These are phyloP conservation scores for Cairneyella variabilis DNA, from an alignment of 495 filamentous ascomycete species.

Conservation along the genomic window DNA sequence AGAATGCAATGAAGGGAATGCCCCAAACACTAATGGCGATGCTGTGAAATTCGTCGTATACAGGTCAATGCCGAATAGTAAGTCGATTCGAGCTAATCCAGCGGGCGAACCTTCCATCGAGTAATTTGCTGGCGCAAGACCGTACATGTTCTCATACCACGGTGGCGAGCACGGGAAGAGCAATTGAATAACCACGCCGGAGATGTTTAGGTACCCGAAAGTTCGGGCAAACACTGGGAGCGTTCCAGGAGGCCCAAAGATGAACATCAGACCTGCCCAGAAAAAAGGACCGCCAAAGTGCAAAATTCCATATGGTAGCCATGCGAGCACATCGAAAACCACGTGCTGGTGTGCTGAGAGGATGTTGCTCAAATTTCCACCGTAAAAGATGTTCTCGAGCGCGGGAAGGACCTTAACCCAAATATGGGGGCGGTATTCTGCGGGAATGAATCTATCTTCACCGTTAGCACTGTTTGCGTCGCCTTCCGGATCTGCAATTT, in stretches of 20 bases:
- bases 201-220: slow-evolving; percentile 89
- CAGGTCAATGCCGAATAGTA: slow-evolving; percentile 81
- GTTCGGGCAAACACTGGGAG: slow-evolving; percentile 77
- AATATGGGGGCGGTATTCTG: slow-evolving; percentile 81
- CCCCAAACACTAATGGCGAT: slow-evolving; percentile 88
- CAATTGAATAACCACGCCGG: slow-evolving; percentile 80
- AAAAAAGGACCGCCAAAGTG: slow-evolving; percentile 83
- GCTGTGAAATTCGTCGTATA: slow-evolving; percentile 88
- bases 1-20: slow-evolving; percentile 88
- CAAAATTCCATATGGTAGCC: slow-evolving; percentile 87
- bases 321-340: slow-evolving; percentile 80
- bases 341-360: slow-evolving; percentile 82
- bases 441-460: slow-evolving; percentile 68
- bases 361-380: slow-evolving; percentile 92
- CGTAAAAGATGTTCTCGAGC: slow-evolving; percentile 96
- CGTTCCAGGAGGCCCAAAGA: slow-evolving; percentile 83
- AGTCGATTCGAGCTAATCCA: slow-evolving; percentile 83
- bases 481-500: not conserved
- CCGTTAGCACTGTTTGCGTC: slow-evolving; percentile 4
- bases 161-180: slow-evolving; percentile 90
- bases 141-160: slow-evolving; percentile 92
- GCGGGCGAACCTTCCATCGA: slow-evolving; percentile 83
- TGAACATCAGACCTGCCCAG: slow-evolving; percentile 70
- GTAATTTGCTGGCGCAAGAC: slow-evolving; percentile 86
- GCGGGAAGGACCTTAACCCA: slow-evolving; percentile 93